phyloP scores from a whole-genome alignment of 352 stramenopile species.

The Phytophthora podocarpi region DNA sequence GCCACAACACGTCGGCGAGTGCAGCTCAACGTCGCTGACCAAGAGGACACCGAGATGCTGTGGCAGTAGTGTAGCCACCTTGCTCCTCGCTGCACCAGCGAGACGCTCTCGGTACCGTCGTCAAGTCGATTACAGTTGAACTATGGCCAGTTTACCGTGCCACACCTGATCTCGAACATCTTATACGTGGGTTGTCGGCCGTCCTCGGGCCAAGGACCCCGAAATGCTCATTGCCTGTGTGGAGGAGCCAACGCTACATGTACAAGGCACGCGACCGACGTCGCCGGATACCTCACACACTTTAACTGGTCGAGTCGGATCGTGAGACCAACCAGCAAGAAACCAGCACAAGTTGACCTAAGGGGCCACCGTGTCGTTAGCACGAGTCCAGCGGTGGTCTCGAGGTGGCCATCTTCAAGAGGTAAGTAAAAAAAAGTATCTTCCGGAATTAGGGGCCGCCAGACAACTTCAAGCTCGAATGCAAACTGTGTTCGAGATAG shows the following conservation, averaged over 20 bases:
- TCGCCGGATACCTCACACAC: constrained; percentile 14
- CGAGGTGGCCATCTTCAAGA: background rate
- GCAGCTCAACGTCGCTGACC: background rate
- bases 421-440: no score
- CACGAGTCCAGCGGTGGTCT: no score
- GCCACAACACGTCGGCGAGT: background rate
- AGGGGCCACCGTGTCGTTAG: background rate
- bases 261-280: constrained; percentile 9
- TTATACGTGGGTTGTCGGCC: constrained; percentile 16
- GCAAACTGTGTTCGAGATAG: no score
- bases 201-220: constrained; percentile 12
- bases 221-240: constrained; percentile 4
- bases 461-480: no score
- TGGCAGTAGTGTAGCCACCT: no score
- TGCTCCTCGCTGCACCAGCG: background rate
- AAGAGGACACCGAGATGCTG: constrained; percentile 3
- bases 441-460: no score
- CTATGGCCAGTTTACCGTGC: constrained; percentile 18
- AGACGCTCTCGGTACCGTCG: background rate
- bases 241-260: background rate
- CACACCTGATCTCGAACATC: background rate
- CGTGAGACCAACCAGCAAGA: background rate
- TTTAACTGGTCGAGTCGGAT: constrained; percentile 13
- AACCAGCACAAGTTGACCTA: constrained; percentile 6
- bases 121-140: constrained; percentile 23